Conservation (phyloP, 2,329 filamentous ascomycete species). For the Colletotrichum truncatum region DNA sequence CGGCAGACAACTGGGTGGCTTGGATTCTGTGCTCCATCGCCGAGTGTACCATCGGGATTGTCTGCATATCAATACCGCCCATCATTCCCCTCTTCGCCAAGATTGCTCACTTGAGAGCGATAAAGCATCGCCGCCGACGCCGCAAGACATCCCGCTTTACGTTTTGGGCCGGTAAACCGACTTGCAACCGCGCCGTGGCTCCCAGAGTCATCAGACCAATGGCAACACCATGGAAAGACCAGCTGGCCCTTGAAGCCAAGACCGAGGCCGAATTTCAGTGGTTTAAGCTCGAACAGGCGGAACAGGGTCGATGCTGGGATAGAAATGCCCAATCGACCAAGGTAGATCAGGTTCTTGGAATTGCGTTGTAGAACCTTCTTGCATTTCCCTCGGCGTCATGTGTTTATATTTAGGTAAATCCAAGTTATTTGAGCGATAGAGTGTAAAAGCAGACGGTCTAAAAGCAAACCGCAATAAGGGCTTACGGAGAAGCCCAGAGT, state of each 20-base stretch:
- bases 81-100: slow-evolving; percentile 36
- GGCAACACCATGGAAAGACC: slow-evolving; percentile 26
- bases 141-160: neutral
- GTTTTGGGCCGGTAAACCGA: neutral
- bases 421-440: neutral
- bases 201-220: slow-evolving; percentile 15
- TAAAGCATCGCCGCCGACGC: neutral
- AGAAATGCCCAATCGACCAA: neutral
- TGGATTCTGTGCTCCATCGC: slow-evolving; percentile 42
- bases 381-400: neutral
- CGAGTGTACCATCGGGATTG: slow-evolving; percentile 43
- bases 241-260: slow-evolving; percentile 5
- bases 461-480: too few relatives aligned
- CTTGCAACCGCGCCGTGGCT: neutral
- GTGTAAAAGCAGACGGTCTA: neutral
- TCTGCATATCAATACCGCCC: slow-evolving; percentile 44
- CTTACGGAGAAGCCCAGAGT: neutral
- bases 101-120: neutral
- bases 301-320: neutral
- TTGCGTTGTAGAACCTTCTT: slow-evolving; percentile 3
- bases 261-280: slow-evolving; percentile 16
- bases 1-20: slow-evolving; percentile 37
- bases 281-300: slow-evolving; percentile 18
- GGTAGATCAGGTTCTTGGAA: slow-evolving; percentile 18
- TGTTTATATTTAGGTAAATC: neutral